Evolutionary conservation across 495 filamentous ascomycete species (phyloP).

Genomic region (Cenococcum geophilum): DNA sequence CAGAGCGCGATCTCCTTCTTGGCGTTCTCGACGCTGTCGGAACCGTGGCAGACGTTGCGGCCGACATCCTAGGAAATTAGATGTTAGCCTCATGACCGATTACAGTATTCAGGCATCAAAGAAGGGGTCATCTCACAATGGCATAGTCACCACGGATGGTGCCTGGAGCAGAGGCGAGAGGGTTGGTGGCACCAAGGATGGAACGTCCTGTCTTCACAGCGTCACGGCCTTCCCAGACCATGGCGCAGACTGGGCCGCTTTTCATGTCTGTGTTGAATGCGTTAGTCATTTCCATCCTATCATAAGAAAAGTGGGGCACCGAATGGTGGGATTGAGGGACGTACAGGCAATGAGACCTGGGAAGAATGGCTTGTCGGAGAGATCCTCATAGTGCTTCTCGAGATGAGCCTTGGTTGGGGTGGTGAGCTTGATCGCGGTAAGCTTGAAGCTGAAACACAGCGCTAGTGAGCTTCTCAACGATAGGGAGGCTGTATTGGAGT

Average conservation of each 20-base stretch:
- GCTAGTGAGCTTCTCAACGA: slow-evolving; percentile 3
- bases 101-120: slow-evolving; percentile 12
- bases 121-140: slow-evolving; percentile 25
- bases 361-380: slow-evolving; percentile 94
- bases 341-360: slow-evolving; percentile 79
- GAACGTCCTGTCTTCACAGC: slow-evolving; percentile 95
- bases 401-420: slow-evolving; percentile 85
- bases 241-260: slow-evolving; percentile 92
- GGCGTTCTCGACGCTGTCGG: slow-evolving; percentile 94
- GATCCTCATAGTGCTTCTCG: slow-evolving; percentile 94
- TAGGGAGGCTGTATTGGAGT: background rate
- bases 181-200: slow-evolving; percentile 98
- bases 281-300: slow-evolving; percentile 4
- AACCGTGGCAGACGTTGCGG: slow-evolving; percentile 99
- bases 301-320: background rate
- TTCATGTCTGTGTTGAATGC: slow-evolving; percentile 68
- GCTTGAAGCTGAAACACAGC: slow-evolving; percentile 68
- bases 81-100: slow-evolving; percentile 13
- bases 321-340: slow-evolving; percentile 11
- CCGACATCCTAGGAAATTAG: slow-evolving; percentile 62
- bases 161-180: slow-evolving; percentile 82
- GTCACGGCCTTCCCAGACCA: slow-evolving; percentile 98
- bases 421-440: slow-evolving; percentile 91
- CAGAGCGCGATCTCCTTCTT: slow-evolving; percentile 99
- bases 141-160: slow-evolving; percentile 88